These are phyloP conservation scores for Cyclotella sp. DNA, from an alignment of 108 stramenopile species.

Conservation along the genomic window DNA sequence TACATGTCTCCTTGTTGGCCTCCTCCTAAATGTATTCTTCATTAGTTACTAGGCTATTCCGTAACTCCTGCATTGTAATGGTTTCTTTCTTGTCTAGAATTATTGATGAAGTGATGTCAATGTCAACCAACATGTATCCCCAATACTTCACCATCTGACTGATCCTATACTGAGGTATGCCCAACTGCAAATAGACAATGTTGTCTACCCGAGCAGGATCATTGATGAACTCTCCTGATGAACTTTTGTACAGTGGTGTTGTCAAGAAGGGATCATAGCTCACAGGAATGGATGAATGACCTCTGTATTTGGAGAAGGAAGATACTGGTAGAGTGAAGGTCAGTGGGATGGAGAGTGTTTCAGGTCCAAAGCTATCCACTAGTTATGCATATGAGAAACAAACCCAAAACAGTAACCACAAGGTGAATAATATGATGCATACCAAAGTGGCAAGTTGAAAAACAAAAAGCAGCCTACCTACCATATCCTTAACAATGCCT, in stretches of 20 bases:
- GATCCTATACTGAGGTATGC: conserved; percentile 82
- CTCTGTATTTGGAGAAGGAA: conserved; percentile 78
- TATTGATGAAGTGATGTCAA: conserved; percentile 17
- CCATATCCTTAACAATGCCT: conserved; percentile 36
- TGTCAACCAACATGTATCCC: conserved; percentile 78
- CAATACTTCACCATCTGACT: conserved; percentile 81
- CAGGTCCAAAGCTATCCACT: conserved; percentile 88
- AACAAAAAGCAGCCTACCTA: conserved; percentile 14
- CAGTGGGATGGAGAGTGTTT: conserved; percentile 70
- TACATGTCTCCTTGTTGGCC: too few species aligned
- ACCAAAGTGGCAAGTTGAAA: not conserved
- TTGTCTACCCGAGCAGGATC: conserved; percentile 74
- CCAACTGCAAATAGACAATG: conserved; percentile 82
- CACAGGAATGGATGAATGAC: conserved; percentile 80
- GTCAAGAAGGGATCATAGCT: conserved; percentile 66
- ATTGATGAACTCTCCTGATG: conserved; percentile 49
- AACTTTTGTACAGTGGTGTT: conserved; percentile 60
- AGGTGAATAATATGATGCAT: not conserved
- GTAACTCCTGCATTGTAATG: not conserved
- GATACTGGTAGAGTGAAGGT: conserved; percentile 76
- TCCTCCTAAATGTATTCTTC: too few species aligned
- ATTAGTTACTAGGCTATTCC: too few species aligned
- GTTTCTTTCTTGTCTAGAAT: not conserved
- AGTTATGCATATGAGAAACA: not conserved
- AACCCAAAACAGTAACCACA: not conserved